A percentile compares a stretch with the other conserved stretches of the same genome.
These are phyloP conservation scores for Eucalyptus sp. DNA, from an alignment of 345 rosid genomes.

Conservation along the genomic window DNA sequence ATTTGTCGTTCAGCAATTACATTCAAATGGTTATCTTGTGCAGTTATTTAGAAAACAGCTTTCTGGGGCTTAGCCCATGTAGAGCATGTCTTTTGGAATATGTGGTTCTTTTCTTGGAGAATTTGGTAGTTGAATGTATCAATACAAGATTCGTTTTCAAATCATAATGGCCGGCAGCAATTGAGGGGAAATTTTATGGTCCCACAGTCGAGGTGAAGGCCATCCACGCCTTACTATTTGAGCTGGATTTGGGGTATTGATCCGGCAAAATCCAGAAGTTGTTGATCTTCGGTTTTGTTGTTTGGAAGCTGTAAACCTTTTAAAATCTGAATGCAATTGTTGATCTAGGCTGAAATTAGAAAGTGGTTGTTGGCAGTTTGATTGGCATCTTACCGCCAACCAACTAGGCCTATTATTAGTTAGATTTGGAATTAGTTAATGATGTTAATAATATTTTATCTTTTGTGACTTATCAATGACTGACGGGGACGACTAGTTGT, in stretches of 20 bases:
- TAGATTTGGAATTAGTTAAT: background rate
- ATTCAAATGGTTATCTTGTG: background rate
- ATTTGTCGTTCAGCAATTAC: background rate
- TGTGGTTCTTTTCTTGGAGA: too few species aligned
- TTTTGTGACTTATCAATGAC: background rate
- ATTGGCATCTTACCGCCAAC: background rate
- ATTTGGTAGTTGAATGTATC: background rate
- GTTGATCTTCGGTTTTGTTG: background rate
- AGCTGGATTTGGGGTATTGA: background rate
- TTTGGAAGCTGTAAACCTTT: background rate
- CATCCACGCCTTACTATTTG: too few species aligned
- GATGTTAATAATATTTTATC: background rate
- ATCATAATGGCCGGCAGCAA: background rate
- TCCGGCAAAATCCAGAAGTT: background rate
- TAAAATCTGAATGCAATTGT: background rate
- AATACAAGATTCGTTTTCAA: background rate
- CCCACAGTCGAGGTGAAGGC: background rate
- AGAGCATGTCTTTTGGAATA: background rate
- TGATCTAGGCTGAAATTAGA: too few species aligned
- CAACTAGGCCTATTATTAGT: background rate
- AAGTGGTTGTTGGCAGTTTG: background rate
- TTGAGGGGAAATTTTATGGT: background rate
- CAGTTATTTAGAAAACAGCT: background rate
- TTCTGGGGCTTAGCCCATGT: background rate
- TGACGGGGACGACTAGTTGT: background rate